Conservation (phyloP, 805 yeast species). For the Pichia ethanolica region DNA sequence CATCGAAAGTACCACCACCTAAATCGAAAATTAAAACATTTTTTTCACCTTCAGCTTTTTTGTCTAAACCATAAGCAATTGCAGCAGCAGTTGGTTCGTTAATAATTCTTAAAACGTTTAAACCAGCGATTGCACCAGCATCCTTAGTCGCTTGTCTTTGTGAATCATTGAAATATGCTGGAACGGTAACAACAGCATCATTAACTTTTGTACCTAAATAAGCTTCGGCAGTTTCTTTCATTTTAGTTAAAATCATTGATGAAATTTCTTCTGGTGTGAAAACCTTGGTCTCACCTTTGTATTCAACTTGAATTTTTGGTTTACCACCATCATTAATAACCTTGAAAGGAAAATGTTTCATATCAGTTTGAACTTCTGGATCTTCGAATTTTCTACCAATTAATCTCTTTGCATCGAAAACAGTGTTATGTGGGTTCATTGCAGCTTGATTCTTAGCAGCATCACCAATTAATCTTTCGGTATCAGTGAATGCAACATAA, state of each 20-base stretch:
- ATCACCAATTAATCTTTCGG: conserved; percentile 91
- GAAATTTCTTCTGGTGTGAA: conserved; percentile 95
- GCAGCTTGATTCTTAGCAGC: conserved; percentile 98
- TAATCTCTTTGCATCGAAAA: conserved; percentile 86
- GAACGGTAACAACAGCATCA: conserved; percentile 78
- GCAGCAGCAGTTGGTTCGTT: conserved; percentile 89
- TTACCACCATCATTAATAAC: conserved; percentile 75
- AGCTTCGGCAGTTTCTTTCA: conserved; percentile 59
- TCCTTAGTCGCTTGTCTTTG: conserved; percentile 80
- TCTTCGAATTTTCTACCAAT: conserved; percentile 85
- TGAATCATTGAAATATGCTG: conserved; percentile 76
- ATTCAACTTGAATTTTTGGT: conserved; percentile 87
- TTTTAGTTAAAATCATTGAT: conserved; percentile 69
- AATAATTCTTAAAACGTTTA: conserved; percentile 66
- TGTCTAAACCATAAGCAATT: conserved; percentile 68
- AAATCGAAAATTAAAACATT: conserved; percentile 60
- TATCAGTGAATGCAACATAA: conserved; percentile 88
- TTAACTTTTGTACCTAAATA: conserved; percentile 45
- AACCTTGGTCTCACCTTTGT: conserved; percentile 84
- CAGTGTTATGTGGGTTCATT: conserved; percentile 84
- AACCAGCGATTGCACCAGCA: conserved; percentile 70
- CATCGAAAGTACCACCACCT: conserved; percentile 85
- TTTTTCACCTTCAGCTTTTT: conserved; percentile 40
- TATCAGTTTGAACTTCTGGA: conserved; percentile 77
- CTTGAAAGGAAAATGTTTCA: conserved; percentile 89